phyloP scores from a whole-genome alignment of 129 eudicot species.

The Pittosporum tobira region DNA sequence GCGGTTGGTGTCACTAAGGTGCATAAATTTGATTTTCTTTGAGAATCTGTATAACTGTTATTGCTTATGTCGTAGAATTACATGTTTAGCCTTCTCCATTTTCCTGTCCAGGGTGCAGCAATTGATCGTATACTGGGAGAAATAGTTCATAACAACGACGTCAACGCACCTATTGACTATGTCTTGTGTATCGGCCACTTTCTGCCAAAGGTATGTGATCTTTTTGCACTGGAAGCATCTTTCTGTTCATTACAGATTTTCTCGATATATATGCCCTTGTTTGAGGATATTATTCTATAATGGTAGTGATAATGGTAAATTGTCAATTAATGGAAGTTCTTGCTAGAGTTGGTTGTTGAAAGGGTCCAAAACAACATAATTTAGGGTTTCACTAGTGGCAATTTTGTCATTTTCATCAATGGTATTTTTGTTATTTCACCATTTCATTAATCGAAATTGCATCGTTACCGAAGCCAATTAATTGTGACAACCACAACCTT shows the following conservation, averaged over 20 bases:
- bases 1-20: conserved; percentile 89
- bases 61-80: neutral
- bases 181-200: conserved; percentile 80
- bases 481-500: too few species aligned
- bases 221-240: neutral
- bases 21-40: conserved; percentile 5
- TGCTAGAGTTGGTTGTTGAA: too few species aligned
- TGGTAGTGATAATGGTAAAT: too few species aligned
- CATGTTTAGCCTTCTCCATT: conserved; percentile 2
- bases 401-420: too few species aligned
- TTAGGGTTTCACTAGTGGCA: too few species aligned
- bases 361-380: too few species aligned
- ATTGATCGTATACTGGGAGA: conserved; percentile 76
- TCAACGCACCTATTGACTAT: conserved; percentile 71
- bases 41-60: neutral
- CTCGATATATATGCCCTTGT: neutral
- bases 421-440: too few species aligned
- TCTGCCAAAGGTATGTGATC: conserved; percentile 53
- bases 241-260: neutral
- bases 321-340: too few species aligned
- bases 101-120: conserved; percentile 56
- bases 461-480: too few species aligned
- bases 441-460: too few species aligned
- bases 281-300: too few species aligned
- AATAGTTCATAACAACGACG: conserved; percentile 52